Base-by-base conservation (phyloP, 2,329 filamentous ascomycete genomes). In the Xylaria sp. region DNA sequence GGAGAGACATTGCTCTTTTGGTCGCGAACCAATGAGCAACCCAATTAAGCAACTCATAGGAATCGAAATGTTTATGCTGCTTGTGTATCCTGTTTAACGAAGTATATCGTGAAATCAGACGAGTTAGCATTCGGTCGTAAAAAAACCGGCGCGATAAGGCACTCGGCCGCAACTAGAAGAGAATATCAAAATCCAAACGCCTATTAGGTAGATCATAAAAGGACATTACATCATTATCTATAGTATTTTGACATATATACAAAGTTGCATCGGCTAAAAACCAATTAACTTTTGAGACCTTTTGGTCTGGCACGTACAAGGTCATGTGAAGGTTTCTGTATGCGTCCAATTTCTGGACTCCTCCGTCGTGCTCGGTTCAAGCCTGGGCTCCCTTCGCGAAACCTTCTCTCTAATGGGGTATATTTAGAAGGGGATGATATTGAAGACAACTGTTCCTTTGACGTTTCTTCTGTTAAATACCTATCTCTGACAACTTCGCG, bases 241-340 rank as follows among this genome's bases (percentile, higher is more conserved):
- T 69, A 72, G 28, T 28, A 52, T 66, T 73, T 72, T 71, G 65
- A 76, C 73, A 79, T 80, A 80, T 80, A 71, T 80, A 80, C 78
- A 80, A 68, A 61, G 64, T 61, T 67, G 56, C 48, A 76, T 70
- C 74, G 74, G 46, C 46, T 25, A 28, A 57, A 6, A 54, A 23
- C 51, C 41, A 54, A 58, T 39, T 73, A 80, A 74, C 76, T 77
- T 74, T 80, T 83, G 72, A 81, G 81, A 69, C 78, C 78, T 72
- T 79, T 83, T 0, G 80, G 78, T 75, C 83, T 82, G 68, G 79
- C 81, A 74, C 83, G 80, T 62, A 75, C 72, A 32, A 78, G 72
- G 70, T 86, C 84, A 65, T 81, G 76, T 68, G 78, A 76, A 63
- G 82, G 76, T 75, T 88, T 88, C 70, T 84, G 84, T 72, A 88